Conservation (phyloP, 768 basidiomycete genomes). For the Lactarius sanguifluus region DNA sequence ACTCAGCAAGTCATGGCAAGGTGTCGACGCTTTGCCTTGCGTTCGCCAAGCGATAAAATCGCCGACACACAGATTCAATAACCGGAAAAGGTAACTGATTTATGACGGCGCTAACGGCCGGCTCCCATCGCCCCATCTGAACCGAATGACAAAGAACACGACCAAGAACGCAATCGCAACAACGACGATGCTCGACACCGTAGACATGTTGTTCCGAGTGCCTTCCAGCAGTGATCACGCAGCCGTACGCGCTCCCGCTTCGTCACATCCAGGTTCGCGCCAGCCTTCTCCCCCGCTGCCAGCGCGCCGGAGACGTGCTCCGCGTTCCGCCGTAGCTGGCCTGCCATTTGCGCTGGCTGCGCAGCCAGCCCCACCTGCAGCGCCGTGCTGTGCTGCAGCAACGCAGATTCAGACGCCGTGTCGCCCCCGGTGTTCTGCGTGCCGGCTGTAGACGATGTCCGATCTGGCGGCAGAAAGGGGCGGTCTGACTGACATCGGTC, state of each 20-base stretch:
- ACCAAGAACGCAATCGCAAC: conserved; percentile 70
- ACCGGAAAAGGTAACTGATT: too few relatives aligned
- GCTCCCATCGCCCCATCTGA: conserved; percentile 42
- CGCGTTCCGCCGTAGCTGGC: conserved; percentile 51
- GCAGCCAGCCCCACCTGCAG: conserved; percentile 72
- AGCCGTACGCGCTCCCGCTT: conserved; percentile 64
- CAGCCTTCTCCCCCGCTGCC: conserved; percentile 56
- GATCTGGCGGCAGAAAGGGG: conserved; percentile 34
- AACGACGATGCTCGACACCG: conserved; percentile 47
- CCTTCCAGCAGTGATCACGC: conserved; percentile 50
- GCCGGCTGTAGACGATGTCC: background rate
- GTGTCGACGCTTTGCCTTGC: too few relatives aligned
- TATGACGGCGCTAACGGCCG: too few relatives aligned
- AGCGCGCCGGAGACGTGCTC: conserved; percentile 33
- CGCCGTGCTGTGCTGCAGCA: conserved; percentile 28
- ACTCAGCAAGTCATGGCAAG: too few relatives aligned
- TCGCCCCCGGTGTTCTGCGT: background rate
- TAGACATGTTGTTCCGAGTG: conserved; percentile 55
- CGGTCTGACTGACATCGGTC: conserved; percentile 26
- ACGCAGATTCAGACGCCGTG: background rate
- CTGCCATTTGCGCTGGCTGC: conserved; percentile 82
- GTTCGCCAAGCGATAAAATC: too few relatives aligned
- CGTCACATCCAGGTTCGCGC: conserved; percentile 42
- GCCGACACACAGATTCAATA: too few relatives aligned
- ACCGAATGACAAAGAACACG: conserved; percentile 65